Base-by-base conservation (phyloP, 2,329 filamentous ascomycete genomes). In the Pezicula carpinea region DNA sequence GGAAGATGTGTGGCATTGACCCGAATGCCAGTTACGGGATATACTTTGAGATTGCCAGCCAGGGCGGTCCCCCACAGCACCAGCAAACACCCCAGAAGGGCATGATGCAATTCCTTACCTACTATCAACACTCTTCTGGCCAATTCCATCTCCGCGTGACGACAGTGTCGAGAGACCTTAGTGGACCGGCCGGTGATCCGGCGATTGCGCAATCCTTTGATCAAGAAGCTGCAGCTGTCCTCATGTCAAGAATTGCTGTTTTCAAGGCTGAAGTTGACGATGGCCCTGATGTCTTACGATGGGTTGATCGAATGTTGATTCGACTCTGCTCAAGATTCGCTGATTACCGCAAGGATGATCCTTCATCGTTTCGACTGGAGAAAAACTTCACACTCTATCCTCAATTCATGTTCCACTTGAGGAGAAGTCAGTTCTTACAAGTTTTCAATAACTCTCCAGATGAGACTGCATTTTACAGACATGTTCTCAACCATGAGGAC, bases 361-460 rank as follows among this genome's bases (percentile, higher is more conserved):
- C 93, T 13, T 95, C 92, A 5, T 97, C 92, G 0, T 99, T 99
- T 81, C 82, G 90, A 31, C 71, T 96, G 53, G 93, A 99, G 69
- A 96, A 96, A 81, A 99, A 99, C 74, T 99, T 99, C 64, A 97
- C 92, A 0, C 78, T 99, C 14, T 99, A 99, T 64, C 93, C 93
- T 21, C 93, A 99, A 66, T 99, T 99, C 72, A 99, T 99, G 93
- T 99, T 99, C 77, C 93, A 99, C 68, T 79, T 99, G 51, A 87
- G 93, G 59, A 83, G 93, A 68, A 96, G 90, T 69, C 93, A 97
- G 68, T 99, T 99, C 75, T 70, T 99, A 55, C 93, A 99, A 64
- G 91, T 99, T 48, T 99, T 99, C 80, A 99, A 99, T 75, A 99
- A 97, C 69, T 97, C 92, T 0, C 93, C 93, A 6, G 93, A 99